Evolutionary conservation across 129 eudicot species (phyloP).

Genomic region (Oenanthe sinensis): DNA sequence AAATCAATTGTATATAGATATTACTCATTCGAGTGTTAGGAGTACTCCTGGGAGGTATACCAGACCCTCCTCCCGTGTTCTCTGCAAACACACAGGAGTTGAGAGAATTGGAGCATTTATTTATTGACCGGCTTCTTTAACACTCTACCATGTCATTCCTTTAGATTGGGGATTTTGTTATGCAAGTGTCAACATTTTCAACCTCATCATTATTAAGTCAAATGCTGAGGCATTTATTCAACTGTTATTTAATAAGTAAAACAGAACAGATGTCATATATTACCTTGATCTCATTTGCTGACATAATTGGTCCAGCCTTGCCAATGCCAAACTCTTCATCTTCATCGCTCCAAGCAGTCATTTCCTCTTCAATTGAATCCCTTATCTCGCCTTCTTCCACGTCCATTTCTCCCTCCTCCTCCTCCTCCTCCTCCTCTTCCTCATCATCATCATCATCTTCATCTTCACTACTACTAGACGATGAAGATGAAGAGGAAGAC

Average conservation of each 20-base stretch:
- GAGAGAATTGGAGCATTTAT: not conserved
- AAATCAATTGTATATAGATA: not conserved
- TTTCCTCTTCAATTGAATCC: constrained; percentile 35
- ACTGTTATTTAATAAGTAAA: not conserved
- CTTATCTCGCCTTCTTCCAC: constrained; percentile 77
- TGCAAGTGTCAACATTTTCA: not conserved
- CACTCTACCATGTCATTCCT: not conserved
- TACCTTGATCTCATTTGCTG: constrained; percentile 79
- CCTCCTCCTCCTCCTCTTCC: constrained; percentile 8
- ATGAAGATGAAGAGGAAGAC: constrained; percentile 28
- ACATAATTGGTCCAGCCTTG: constrained; percentile 48
- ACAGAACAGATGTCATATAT: not conserved
- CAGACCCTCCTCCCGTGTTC: not conserved
- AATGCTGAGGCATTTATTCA: not conserved
- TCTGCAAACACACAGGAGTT: not conserved
- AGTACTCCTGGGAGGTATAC: not conserved
- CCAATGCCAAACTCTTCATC: constrained; percentile 27
- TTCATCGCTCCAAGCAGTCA: constrained; percentile 53
- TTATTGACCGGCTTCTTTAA: not conserved
- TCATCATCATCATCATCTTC: constrained; percentile 13
- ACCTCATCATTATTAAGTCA: not conserved
- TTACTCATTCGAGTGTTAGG: not conserved
- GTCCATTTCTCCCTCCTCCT: constrained; percentile 30
- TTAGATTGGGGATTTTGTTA: not conserved
- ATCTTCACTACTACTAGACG: constrained; percentile 29